Evolutionary conservation across 768 basidiomycete genomes (phyloP).

Genomic region (Leucocoprinus sp.): DNA sequence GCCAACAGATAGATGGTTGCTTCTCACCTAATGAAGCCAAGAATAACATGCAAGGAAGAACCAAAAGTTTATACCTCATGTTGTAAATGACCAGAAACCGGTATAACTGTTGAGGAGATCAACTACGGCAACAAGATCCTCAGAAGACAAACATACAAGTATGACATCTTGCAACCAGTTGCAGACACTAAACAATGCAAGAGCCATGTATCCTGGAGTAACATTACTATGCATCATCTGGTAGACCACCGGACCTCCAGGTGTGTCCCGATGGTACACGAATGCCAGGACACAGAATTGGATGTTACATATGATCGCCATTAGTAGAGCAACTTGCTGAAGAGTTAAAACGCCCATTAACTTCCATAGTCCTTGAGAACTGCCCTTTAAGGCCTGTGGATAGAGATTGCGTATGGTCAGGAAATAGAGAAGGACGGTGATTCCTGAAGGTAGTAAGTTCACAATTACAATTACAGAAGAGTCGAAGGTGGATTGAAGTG

Average conservation of each 20-base stretch:
- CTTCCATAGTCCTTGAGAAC: not conserved
- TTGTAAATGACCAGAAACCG: not conserved
- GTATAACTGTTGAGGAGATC: not conserved
- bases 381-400: not conserved
- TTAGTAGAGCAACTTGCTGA: not conserved
- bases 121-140: not conserved
- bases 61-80: not conserved
- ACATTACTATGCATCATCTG: not conserved
- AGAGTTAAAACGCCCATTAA: not conserved
- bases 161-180: not conserved
- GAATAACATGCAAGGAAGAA: not conserved
- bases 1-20: not conserved
- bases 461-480: not conserved
- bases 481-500: not conserved
- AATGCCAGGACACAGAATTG: not conserved
- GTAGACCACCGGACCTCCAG: not conserved
- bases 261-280: not conserved
- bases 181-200: not conserved
- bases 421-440: not conserved
- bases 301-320: not conserved
- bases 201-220: not conserved
- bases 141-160: not conserved
- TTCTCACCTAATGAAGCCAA: not conserved
- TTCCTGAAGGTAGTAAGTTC: not conserved
- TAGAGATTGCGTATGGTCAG: not conserved